Percentiles rank a stretch among this genome's conserved stretches.
Conservation (phyloP, 352 stramenopile genomes). For the Phytophthora cactorum region DNA sequence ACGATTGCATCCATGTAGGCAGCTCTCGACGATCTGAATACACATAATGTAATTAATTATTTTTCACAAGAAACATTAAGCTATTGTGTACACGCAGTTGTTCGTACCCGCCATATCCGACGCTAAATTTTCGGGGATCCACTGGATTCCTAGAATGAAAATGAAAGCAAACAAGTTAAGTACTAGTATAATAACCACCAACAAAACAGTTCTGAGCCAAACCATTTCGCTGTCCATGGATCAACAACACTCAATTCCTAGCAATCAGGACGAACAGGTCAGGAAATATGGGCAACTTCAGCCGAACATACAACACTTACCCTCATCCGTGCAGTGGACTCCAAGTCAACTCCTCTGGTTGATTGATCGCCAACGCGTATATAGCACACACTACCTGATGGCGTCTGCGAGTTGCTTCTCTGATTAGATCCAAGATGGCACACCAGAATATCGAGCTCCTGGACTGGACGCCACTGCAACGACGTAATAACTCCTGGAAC, state of each 20-base stretch:
- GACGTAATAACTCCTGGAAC: slow-evolving; percentile 33
- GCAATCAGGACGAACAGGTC: not conserved
- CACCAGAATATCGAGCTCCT: slow-evolving; percentile 34
- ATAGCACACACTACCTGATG: slow-evolving; percentile 22
- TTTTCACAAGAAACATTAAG: not conserved
- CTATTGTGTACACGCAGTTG: not conserved
- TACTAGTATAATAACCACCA: too few species aligned
- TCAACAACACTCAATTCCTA: slow-evolving; percentile 34
- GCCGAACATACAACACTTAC: slow-evolving; percentile 8
- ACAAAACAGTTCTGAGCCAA: not conserved
- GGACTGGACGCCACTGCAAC: slow-evolving; percentile 39
- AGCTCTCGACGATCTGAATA: slow-evolving; percentile 20
- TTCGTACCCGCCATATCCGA: slow-evolving; percentile 39
- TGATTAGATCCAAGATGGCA: slow-evolving; percentile 25
- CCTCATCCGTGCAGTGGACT: slow-evolving; percentile 15
- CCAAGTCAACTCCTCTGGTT: not conserved
- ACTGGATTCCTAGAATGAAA: slow-evolving; percentile 27
- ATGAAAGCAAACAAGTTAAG: too few species aligned
- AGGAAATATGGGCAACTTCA: too few species aligned
- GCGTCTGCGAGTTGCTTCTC: not conserved
- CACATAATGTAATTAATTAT: not conserved
- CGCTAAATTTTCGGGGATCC: slow-evolving; percentile 33
- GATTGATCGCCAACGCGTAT: slow-evolving; percentile 21
- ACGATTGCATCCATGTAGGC: slow-evolving; percentile 30
- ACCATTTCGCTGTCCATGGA: slow-evolving; percentile 45